Base-by-base conservation (phyloP, 345 rosid genomes). In the Raphanus raphanistrum region DNA sequence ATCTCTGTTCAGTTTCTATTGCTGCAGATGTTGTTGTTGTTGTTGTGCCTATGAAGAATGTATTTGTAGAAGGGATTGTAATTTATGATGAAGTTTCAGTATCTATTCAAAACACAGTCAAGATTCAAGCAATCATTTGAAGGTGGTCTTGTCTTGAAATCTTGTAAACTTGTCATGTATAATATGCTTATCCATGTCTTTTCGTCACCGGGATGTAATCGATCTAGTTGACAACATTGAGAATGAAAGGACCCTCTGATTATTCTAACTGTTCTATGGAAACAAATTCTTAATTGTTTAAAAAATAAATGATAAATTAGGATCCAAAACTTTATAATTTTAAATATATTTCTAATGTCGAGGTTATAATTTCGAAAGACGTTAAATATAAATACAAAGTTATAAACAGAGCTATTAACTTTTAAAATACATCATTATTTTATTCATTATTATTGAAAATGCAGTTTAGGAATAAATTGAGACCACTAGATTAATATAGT, bases 41-140 rank as follows among this genome's bases (percentile, higher is more conserved):
- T 75, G 57, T n/a, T 59, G 68, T 57, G 33, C 33, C 55, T 6
- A 27, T 76, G 52, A 76, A 33, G 41, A 32, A 63, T 52, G 32
- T 76, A 33, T 70, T 41, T 16, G 36, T 32, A 2, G 5, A 70
- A 33, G 12, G 8, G 12, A 3, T 9, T 29, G 29, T 55, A 60
- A 27, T 62, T 48, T 50, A 45, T 31, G 29, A 0, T 45, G 4
- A 50, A 48, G 1, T 76, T 50, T 69, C 68, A 21, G 10, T 32
- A 60, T 32, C 25, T 31, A 48, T n/a, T 31, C n/a, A 28, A 50
- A 50, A 50, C n/a, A 28, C 8, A n/a, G 55, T n/a, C 21, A 50
- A 29, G 48, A 12, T 67, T 8, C 38, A 75, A 41, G 73, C 48
- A 29, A 67, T 8, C 26, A 43, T 17, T 32, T 36, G 26, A 11